Base-by-base conservation (phyloP, 768 basidiomycete species). In the Suillus fuscotomentosus region DNA sequence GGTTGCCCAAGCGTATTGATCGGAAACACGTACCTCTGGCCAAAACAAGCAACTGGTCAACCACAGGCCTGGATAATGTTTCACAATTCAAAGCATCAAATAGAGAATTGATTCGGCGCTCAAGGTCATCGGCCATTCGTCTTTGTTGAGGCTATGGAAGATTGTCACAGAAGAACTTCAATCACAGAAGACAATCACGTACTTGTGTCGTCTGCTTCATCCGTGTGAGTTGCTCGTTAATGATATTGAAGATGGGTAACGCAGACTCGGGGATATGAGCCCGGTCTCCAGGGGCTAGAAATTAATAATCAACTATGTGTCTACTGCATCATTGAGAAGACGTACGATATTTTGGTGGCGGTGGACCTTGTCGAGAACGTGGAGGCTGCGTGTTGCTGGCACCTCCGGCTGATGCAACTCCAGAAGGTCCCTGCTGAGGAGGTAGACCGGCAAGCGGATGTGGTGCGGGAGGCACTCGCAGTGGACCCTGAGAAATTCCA, bases 71-170 rank as follows among this genome's bases (percentile, higher is more conserved):
- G 15, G 92, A 89, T 22, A 97, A 73, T 8, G 91, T 91, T 70
- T 94, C 88, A 71, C 93, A 95, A 75, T 98, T 97, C 69, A 98
- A 77, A n/a, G 88, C 89, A 72, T 97, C 96, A 70, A 96, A 97
- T 53, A 98, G 76, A 0, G 88, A 84, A 71, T 89, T 95, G 69
- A 97, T 81, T 39, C 96, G 84, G 22, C 94, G 85, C 73, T 96
- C 94, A 5, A 95, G 83, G 69, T 97, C 95, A 60, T 94, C 94
- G 0, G 86, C 87, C 68, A 95, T 82, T 41, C 92, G 88, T 73
- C 89, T 91, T 80, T 96, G 91, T 70, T 89, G 86, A 5, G 91
- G 84, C 92, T 95, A 72, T 24, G 54, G n/a, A 54, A 43, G 11
- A 43, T 38, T 50, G 24, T 63, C 36, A 27, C 41, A 50, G 8